Evolutionary conservation across 305 asterid species (phyloP), one percentile per base, ranked within the genome.

Genomic region (Ajuga reptans): DNA sequence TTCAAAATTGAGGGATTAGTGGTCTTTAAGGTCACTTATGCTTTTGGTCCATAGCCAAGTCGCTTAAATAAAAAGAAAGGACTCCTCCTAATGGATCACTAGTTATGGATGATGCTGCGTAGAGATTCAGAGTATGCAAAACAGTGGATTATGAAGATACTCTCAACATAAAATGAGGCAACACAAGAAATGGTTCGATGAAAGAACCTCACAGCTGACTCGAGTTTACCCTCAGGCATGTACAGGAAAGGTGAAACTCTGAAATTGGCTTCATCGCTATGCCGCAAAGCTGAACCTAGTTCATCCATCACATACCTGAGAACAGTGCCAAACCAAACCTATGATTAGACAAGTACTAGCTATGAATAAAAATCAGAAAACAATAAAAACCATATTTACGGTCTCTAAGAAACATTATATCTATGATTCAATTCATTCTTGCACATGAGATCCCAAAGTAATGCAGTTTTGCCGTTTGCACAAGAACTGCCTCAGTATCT

Each of bases 241-340:
- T 82, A 93, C 56, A 93, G 96, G 73, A 93, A 93, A 51, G 99
- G 99, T 53, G 99, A 83, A 43, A 86, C 95, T 80, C 96, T 82
- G 75, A 93, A 87, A 79, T 89, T 93, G 74, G 96, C 87, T 72
- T 83, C 93, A 77, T 90, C 96, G 53, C 96, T 90, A 74, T 93
- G 97, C 77, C 97, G 86, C 88, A 93, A 77, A 66, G 96, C 94
- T 75, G 99, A 93, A 75, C 99, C 99, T 17, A 93, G 85, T 82
- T 93, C 99, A 86, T 93, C 99, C 99, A 93, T 90, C 74, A 89
- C 96, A 84, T 93, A 93, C 92, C 98, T 92, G 75, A 65, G 68
- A 76, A 74, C 39, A 79, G 67, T 29, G 47, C 12, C 73, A 68
- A 64, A 64, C 27, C 16, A 51, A 67, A 60, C n/a, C 50, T 11